Percentiles rank a stretch among this genome's conserved stretches.
These are phyloP conservation scores for Trichophyton mentagrophytes DNA, from an alignment of 2,329 filamentous ascomycete genomes.

Conservation along the genomic window DNA sequence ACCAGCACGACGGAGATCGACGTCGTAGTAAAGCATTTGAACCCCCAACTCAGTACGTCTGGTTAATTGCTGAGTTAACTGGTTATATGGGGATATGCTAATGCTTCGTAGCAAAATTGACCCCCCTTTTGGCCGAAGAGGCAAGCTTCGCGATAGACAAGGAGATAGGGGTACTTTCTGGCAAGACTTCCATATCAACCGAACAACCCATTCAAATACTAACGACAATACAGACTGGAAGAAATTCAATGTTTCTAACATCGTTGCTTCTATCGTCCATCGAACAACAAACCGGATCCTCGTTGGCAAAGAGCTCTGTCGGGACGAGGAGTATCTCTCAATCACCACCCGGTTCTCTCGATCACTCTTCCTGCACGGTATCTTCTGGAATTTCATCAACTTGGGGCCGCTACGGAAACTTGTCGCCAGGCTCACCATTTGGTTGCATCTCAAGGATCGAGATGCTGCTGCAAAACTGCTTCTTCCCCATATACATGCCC, in stretches of 20 bases:
- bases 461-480: conserved; percentile 20
- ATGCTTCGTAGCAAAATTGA: background rate
- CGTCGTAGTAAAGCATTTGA: background rate
- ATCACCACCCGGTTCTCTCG: conserved; percentile 2
- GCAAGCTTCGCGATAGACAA: background rate
- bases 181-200: background rate
- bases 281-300: conserved; percentile 8
- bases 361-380: conserved; percentile 11
- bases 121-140: background rate
- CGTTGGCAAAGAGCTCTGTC: conserved; percentile 9
- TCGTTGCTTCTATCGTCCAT: background rate
- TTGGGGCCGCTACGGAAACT: conserved; percentile 7
- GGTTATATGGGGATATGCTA: background rate
- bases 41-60: background rate
- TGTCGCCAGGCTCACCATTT: background rate
- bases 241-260: background rate
- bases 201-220: background rate
- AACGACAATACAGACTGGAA: background rate
- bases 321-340: conserved; percentile 10
- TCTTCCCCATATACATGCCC: conserved; percentile 23
- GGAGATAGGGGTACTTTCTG: background rate
- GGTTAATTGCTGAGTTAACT: background rate
- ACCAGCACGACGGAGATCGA: background rate
- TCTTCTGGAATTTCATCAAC: conserved; percentile 12
- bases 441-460: conserved; percentile 10